These are phyloP conservation scores for Ploettnerulaceae sp. DNA, from an alignment of 2,329 filamentous ascomycete genomes.

Conservation along the genomic window DNA sequence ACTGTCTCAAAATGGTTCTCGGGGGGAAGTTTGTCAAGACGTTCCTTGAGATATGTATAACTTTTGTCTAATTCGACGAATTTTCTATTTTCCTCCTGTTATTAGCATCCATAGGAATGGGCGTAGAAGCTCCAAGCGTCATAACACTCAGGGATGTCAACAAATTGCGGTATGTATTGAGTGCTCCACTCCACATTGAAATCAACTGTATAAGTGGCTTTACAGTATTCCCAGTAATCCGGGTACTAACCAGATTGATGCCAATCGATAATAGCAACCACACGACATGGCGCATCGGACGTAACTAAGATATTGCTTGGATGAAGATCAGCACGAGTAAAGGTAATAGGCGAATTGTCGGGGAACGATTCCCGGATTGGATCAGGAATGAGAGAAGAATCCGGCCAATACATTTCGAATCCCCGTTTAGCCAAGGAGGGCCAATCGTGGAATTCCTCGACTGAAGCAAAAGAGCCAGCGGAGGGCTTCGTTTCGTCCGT, in stretches of 20 bases:
- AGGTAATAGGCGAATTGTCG: slow-evolving; percentile 31
- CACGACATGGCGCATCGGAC: slow-evolving; percentile 16
- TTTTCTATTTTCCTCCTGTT: background rate
- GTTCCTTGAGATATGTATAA: slow-evolving; percentile 3
- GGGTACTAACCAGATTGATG: slow-evolving; percentile 36
- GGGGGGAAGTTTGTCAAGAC: background rate
- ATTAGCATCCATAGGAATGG: slow-evolving; percentile 4
- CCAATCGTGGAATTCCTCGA: slow-evolving; percentile 31
- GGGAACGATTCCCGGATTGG: slow-evolving; percentile 24
- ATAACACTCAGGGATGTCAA: slow-evolving; percentile 4
- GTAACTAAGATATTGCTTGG: slow-evolving; percentile 35
- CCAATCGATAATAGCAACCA: slow-evolving; percentile 35
- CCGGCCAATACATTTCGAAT: slow-evolving; percentile 16
- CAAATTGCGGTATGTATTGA: slow-evolving; percentile 11
- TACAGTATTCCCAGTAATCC: slow-evolving; percentile 35
- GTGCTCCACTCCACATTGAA: slow-evolving; percentile 13
- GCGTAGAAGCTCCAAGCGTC: slow-evolving; percentile 8
- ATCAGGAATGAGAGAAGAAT: slow-evolving; percentile 25
- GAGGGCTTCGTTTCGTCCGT: slow-evolving; percentile 16
- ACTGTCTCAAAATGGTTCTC: slow-evolving; percentile 3
- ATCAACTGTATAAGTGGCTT: slow-evolving; percentile 18
- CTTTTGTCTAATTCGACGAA: slow-evolving; percentile 3
- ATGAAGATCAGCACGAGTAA: slow-evolving; percentile 35
- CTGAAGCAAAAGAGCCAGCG: slow-evolving; percentile 26
- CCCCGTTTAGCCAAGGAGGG: slow-evolving; percentile 21